These are phyloP conservation scores for Calonectria fujianensis DNA, from an alignment of 2,329 filamentous ascomycete genomes.

Conservation along the genomic window DNA sequence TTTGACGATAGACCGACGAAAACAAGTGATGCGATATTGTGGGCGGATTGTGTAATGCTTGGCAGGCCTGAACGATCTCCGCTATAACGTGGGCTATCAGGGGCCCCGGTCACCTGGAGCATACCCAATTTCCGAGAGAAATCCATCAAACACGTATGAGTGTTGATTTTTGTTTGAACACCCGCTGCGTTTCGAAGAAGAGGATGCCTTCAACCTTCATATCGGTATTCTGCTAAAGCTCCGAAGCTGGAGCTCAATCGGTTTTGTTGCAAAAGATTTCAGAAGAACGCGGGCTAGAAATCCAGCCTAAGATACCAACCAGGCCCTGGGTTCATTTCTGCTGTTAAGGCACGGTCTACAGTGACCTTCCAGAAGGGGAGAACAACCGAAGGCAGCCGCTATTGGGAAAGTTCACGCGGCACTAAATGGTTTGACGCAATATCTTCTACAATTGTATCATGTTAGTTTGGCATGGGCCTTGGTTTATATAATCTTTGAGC, in stretches of 20 bases:
- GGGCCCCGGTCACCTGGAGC: neutral
- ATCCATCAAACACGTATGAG: neutral
- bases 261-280: neutral
- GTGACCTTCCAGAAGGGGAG: conserved; percentile 6
- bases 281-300: neutral
- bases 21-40: neutral
- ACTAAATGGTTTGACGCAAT: neutral
- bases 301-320: neutral
- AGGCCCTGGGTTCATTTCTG: neutral
- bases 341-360: neutral
- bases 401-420: neutral
- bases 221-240: neutral
- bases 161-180: neutral
- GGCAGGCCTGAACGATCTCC: neutral
- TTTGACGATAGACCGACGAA: neutral
- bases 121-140: neutral
- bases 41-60: neutral
- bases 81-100: neutral
- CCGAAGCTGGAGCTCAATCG: neutral
- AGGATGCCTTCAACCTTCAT: neutral
- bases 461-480: neutral
- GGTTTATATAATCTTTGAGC: neutral
- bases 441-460: neutral
- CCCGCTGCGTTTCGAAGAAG: no score
- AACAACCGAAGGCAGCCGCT: neutral